These are phyloP conservation scores for Pugionium cornutum DNA, from an alignment of 345 rosid genomes.

Conservation along the genomic window DNA sequence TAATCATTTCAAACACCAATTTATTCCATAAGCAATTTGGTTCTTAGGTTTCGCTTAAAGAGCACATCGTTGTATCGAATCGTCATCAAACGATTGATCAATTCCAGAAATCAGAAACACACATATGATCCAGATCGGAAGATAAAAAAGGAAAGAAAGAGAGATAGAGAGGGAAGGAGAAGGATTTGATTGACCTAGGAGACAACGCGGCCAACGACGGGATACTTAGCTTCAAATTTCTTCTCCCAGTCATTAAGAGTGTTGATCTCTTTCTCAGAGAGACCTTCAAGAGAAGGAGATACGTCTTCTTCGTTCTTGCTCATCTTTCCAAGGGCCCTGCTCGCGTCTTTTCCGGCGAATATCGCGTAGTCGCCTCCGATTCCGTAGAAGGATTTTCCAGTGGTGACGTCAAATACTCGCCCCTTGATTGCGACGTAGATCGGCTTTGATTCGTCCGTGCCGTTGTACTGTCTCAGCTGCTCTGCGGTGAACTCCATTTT, in stretches of 20 bases:
- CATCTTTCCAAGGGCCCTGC: conserved; percentile 89
- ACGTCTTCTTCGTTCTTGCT: conserved; percentile 89
- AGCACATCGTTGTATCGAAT: neutral
- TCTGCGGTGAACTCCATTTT: conserved; percentile 71
- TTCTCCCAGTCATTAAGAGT: conserved; percentile 83
- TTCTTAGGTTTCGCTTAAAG: neutral
- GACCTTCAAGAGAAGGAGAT: conserved; percentile 59
- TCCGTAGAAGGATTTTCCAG: conserved; percentile 80
- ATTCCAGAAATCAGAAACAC: conserved; percentile 1
- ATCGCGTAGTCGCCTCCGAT: conserved; percentile 67
- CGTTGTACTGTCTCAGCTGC: conserved; percentile 68
- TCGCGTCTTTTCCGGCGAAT: conserved; percentile 85
- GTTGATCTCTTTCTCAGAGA: conserved; percentile 72
- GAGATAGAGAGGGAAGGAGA: neutral
- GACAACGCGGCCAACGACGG: conserved; percentile 72
- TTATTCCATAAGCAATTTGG: conserved; percentile 19
- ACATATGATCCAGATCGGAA: too few relatives aligned
- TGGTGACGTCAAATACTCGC: conserved; percentile 69
- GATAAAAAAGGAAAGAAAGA: too few relatives aligned
- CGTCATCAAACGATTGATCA: neutral
- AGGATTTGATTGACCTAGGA: conserved; percentile 28
- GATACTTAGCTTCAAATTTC: conserved; percentile 86
- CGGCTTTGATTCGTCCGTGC: conserved; percentile 69
- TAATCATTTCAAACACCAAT: conserved; percentile 5
- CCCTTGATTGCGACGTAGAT: conserved; percentile 87